Evolutionary conservation across 805 yeast genomes (phyloP).

Genomic region (Lipomyces spencermartinsiae): DNA sequence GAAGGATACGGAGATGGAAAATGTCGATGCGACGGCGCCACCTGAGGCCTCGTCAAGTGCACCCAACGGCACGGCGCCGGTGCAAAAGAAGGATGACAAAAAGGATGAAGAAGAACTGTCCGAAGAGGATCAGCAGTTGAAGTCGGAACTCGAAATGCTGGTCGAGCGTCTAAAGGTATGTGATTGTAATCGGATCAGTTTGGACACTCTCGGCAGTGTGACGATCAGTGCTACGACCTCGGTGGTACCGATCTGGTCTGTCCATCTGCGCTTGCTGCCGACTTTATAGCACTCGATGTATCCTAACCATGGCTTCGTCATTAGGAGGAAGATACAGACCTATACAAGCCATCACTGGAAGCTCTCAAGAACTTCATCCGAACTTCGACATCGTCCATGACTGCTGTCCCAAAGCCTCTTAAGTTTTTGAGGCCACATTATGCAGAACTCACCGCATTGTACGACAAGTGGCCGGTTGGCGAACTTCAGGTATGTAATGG

Average conservation of each 20-base stretch:
- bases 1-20: conserved; percentile 24
- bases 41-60: conserved; percentile 19
- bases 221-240: background rate
- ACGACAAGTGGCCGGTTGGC: conserved; percentile 67
- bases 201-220: background rate
- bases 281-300: background rate
- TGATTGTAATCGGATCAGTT: background rate
- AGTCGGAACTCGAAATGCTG: conserved; percentile 81
- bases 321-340: conserved; percentile 48
- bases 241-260: background rate
- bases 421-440: conserved; percentile 92
- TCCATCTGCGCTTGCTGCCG: background rate
- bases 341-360: conserved; percentile 67
- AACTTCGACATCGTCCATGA: conserved; percentile 97
- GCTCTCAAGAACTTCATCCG: conserved; percentile 78
- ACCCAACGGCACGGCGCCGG: conserved; percentile 13
- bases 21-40: conserved; percentile 17
- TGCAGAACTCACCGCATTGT: conserved; percentile 67
- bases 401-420: conserved; percentile 98
- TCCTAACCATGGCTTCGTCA: background rate
- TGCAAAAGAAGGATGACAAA: conserved; percentile 23
- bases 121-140: conserved; percentile 90
- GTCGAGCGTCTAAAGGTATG: conserved; percentile 75
- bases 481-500: conserved; percentile 44
- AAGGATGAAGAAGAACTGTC: conserved; percentile 54